These are phyloP conservation scores for Paramecium primaurelia DNA, from an alignment of 73 alveolate genomes.

Conservation along the genomic window DNA sequence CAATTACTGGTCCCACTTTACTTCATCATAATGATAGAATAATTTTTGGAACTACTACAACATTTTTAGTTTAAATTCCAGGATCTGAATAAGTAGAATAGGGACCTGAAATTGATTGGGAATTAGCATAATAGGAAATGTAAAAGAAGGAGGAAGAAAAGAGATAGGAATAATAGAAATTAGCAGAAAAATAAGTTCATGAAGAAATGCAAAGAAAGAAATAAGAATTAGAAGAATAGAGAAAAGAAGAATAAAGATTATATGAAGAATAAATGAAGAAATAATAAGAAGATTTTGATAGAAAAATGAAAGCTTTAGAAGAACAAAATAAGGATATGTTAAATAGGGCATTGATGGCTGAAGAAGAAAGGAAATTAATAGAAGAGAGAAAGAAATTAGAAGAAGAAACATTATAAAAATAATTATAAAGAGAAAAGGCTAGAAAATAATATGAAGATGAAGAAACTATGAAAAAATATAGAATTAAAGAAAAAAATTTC, in stretches of 20 bases:
- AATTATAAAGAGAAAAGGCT: slow-evolving; percentile 40
- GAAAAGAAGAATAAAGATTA: slow-evolving; percentile 39
- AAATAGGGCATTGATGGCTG: background rate
- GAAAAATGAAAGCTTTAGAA: background rate
- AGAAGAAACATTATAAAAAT: slow-evolving; percentile 34
- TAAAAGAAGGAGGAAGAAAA: slow-evolving; percentile 28
- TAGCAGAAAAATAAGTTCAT: background rate
- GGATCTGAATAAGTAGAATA: slow-evolving; percentile 14
- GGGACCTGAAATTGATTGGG: slow-evolving; percentile 60
- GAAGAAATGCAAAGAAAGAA: slow-evolving; percentile 48
- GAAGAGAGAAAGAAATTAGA: slow-evolving; percentile 35
- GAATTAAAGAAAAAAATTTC: slow-evolving; percentile 42
- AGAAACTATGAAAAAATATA: slow-evolving; percentile 43
- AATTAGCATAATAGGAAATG: slow-evolving; percentile 50
- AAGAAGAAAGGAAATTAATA: slow-evolving; percentile 38
- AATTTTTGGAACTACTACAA: slow-evolving; percentile 76
- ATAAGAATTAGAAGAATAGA: slow-evolving; percentile 48
- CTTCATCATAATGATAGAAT: slow-evolving; percentile 72
- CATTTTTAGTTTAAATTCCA: slow-evolving; percentile 69
- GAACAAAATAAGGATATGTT: background rate
- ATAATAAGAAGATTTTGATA: slow-evolving; percentile 50
- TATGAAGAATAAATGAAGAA: slow-evolving; percentile 37
- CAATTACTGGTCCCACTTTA: background rate
- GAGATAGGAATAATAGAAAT: slow-evolving; percentile 16
- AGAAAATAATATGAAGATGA: slow-evolving; percentile 45